These are phyloP conservation scores for Podosphaera xanthii DNA, from an alignment of 2,329 filamentous ascomycete species.

Conservation along the genomic window DNA sequence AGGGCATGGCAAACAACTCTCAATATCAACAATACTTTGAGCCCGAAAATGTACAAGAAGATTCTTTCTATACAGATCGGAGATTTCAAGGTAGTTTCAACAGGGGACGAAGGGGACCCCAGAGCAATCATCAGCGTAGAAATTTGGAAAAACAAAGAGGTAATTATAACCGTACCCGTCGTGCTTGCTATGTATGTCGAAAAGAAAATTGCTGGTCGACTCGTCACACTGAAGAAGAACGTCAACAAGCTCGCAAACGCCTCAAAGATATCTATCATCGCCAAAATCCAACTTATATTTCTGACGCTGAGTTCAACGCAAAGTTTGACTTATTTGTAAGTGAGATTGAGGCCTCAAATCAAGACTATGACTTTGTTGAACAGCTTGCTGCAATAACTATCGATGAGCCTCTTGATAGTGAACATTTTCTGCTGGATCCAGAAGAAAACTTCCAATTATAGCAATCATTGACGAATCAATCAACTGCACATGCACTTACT, in stretches of 20 bases:
- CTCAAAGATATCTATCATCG: background rate
- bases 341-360: background rate
- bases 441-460: background rate
- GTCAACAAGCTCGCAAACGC: background rate
- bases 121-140: background rate
- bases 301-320: background rate
- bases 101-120: background rate
- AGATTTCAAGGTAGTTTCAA: background rate
- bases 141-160: background rate
- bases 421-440: background rate
- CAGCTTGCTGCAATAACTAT: background rate
- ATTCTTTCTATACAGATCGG: background rate
- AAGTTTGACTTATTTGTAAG: background rate
- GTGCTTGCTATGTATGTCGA: background rate
- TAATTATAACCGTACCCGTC: background rate
- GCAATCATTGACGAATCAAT: background rate
- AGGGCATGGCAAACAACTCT: background rate
- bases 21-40: background rate
- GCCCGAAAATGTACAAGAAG: background rate
- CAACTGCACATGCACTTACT: background rate
- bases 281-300: background rate
- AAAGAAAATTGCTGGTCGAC: background rate
- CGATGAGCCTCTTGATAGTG: background rate
- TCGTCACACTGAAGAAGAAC: background rate
- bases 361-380: background rate